These are phyloP conservation scores for Pestalotiopsis sp. DNA, from an alignment of 2,329 filamentous ascomycete species.

Conservation along the genomic window DNA sequence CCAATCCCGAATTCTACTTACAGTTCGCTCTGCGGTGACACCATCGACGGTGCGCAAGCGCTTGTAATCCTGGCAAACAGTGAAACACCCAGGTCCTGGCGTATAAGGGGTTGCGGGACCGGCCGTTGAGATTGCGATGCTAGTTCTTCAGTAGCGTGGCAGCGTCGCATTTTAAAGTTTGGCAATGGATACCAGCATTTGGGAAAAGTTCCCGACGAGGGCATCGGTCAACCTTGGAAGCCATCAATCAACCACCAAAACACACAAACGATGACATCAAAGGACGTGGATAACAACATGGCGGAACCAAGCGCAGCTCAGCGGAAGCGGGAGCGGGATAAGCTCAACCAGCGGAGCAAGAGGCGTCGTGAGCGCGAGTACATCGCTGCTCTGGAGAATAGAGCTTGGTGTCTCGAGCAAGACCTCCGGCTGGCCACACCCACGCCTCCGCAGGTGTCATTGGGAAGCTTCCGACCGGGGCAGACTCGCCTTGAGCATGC, in stretches of 20 bases:
- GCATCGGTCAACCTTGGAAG: background rate
- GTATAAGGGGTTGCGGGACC: no score
- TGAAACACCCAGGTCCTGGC: no score
- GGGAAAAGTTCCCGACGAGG: no score
- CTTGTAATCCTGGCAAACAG: no score
- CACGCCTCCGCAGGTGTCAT: background rate
- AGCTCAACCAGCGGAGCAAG: slow-evolving; percentile 1
- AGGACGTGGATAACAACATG: background rate
- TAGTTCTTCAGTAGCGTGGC: no score
- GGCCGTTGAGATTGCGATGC: no score
- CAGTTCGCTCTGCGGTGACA: no score
- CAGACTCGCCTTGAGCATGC: background rate
- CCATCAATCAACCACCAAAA: background rate
- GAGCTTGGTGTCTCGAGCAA: background rate
- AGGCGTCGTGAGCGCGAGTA: slow-evolving; percentile 2
- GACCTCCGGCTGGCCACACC: background rate
- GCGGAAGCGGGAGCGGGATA: slow-evolving; percentile 3
- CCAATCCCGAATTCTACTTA: no score
- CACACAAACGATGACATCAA: background rate
- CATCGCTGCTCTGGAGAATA: background rate
- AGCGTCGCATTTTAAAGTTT: no score
- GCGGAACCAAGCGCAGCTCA: background rate
- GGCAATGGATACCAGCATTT: no score
- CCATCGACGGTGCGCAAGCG: no score
- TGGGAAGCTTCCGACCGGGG: background rate